phyloP scores from a whole-genome alignment of 208 protist genomes.

The Crithidia mellificae region DNA sequence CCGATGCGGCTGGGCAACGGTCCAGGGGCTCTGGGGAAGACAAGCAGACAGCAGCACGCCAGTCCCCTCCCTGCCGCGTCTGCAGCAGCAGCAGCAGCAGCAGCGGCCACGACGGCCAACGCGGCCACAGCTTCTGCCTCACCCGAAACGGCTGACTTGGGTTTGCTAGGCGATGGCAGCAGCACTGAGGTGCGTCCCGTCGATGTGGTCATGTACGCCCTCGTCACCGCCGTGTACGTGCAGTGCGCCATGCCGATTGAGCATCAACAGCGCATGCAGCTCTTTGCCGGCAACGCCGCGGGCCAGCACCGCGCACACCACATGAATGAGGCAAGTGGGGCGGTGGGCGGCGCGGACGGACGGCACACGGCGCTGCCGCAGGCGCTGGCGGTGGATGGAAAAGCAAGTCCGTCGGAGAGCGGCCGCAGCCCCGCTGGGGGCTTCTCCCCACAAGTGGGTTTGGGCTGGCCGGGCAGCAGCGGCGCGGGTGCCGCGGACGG shows the following conservation, averaged over 20 bases:
- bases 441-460: conserved; percentile 6
- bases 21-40: not conserved
- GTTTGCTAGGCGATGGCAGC: conserved; percentile 21
- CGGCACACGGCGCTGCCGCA: conserved; percentile 10
- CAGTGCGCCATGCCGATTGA: conserved; percentile 24
- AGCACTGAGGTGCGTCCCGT: conserved; percentile 28
- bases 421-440: conserved; percentile 8
- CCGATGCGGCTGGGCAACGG: not conserved
- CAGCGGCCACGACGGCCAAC: not conserved
- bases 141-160: not conserved
- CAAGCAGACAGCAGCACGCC: not conserved
- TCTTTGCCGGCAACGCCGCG: not conserved
- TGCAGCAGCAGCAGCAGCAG: not conserved
- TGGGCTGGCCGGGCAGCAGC: not conserved
- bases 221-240: conserved; percentile 35
- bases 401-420: conserved; percentile 1
- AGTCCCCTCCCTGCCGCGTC: conserved; percentile 3
- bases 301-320: no score
- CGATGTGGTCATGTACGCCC: conserved; percentile 38
- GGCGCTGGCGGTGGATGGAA: not conserved
- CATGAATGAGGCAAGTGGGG: no score
- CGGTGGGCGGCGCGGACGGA: not conserved
- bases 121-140: not conserved
- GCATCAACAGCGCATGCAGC: conserved; percentile 15
- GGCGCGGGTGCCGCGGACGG: not conserved